A percentile compares a stretch with the other conserved stretches of the same genome.
Conservation (phyloP, 1,139 yeast species). For the Candida tropicalis region DNA sequence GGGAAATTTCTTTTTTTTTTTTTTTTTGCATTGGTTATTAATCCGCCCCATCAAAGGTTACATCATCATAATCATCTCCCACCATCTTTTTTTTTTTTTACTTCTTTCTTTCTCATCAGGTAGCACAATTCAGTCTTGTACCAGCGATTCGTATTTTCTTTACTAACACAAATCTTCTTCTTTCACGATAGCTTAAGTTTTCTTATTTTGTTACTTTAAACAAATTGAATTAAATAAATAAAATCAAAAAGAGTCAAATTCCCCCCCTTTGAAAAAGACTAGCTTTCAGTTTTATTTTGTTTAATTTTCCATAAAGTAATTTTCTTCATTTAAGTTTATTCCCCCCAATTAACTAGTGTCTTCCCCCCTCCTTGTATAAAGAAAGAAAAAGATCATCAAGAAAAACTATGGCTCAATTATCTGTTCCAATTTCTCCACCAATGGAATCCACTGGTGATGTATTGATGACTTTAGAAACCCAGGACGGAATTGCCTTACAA, state of each 20-base stretch:
- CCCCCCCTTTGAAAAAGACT: background rate
- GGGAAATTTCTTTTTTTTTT: slow-evolving; percentile 2
- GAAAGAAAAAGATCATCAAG: background rate
- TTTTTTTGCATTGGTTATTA: too few relatives aligned
- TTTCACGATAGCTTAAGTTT: background rate
- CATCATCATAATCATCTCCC: too few relatives aligned
- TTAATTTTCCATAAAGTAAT: background rate
- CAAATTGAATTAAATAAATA: background rate
- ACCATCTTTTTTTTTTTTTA: too few relatives aligned
- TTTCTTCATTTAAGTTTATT: too few relatives aligned
- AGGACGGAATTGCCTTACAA: slow-evolving; percentile 85
- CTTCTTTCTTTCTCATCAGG: background rate
- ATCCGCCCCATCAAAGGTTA: too few relatives aligned
- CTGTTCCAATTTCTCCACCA: slow-evolving; percentile 87
- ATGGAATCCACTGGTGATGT: slow-evolving; percentile 80
- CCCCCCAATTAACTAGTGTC: too few relatives aligned
- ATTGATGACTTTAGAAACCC: slow-evolving; percentile 86
- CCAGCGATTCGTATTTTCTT: background rate
- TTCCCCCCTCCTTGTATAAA: slow-evolving; percentile 1
- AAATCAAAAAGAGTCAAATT: slow-evolving; percentile 1
- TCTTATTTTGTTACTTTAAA: slow-evolving; percentile 3
- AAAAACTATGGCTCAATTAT: slow-evolving; percentile 24
- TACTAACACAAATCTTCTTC: background rate
- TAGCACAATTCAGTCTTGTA: background rate
- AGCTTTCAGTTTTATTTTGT: too few relatives aligned